Conservation (phyloP, 176 grass and related monocot genomes). For the Pharus latifolius region DNA sequence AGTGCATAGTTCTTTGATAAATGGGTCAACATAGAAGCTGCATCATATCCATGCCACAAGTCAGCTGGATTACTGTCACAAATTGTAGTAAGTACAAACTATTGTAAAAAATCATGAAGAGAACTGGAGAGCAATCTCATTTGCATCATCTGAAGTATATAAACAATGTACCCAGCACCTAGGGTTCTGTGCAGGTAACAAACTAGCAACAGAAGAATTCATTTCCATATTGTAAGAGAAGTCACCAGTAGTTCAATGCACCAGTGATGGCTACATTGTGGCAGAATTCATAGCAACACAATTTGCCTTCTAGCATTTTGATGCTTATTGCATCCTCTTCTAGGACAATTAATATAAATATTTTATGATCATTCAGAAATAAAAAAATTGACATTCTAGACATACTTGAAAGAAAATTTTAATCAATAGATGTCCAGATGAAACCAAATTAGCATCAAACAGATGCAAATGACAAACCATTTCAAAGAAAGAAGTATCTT, state of each 20-base stretch:
- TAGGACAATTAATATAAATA: too few relatives aligned
- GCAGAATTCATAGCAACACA: background rate
- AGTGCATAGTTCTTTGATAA: background rate
- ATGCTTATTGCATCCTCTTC: too few relatives aligned
- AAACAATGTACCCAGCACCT: background rate
- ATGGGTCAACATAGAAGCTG: background rate
- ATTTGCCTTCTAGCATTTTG: background rate
- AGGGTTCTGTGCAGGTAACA: background rate
- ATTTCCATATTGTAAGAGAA: background rate
- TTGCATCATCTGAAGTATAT: background rate
- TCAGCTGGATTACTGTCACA: background rate
- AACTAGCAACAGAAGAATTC: background rate
- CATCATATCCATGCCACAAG: background rate
- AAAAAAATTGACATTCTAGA: background rate
- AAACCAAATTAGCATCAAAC: conserved; percentile 7
- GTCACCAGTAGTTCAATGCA: background rate
- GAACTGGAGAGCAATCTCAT: background rate
- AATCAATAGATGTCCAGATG: conserved; percentile 13
- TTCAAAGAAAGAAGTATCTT: background rate
- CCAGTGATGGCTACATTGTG: background rate
- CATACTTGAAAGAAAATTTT: background rate
- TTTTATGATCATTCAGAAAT: too few relatives aligned
- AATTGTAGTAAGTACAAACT: background rate
- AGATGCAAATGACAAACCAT: background rate
- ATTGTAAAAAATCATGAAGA: background rate